Evolutionary conservation across 2,329 filamentous ascomycete genomes (phyloP).

Genomic region (Akanthomyces uredinophilus): DNA sequence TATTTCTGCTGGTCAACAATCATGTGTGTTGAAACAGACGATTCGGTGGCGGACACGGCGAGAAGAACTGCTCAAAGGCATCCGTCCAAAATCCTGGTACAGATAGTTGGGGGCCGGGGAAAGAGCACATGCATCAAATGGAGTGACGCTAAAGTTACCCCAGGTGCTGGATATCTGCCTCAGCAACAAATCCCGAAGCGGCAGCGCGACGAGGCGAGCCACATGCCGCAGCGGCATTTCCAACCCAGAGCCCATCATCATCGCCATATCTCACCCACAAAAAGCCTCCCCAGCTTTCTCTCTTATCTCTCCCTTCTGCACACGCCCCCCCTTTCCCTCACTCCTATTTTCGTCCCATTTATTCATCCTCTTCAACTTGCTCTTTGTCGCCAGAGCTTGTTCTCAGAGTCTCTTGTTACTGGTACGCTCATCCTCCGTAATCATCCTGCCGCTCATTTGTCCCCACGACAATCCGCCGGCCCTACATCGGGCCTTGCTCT

Average conservation of each 20-base stretch:
- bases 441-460: constrained; percentile 10
- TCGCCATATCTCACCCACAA: neutral
- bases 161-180: neutral
- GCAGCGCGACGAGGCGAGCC: neutral
- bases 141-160: too few relatives aligned
- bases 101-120: neutral
- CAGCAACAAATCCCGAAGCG: neutral
- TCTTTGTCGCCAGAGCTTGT: neutral
- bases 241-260: neutral
- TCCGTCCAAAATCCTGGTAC: too few relatives aligned
- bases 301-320: constrained; percentile 2
- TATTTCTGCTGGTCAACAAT: neutral
- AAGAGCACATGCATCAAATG: too few relatives aligned
- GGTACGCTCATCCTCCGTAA: constrained; percentile 9
- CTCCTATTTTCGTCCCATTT: constrained; percentile 5
- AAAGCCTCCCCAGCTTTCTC: neutral
- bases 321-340: neutral
- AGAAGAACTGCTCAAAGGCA: too few relatives aligned
- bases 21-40: too few relatives aligned
- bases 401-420: neutral
- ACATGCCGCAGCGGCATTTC: constrained; percentile 10
- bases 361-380: neutral
- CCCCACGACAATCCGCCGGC: constrained; percentile 14
- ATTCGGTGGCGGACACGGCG: too few relatives aligned
- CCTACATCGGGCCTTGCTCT: constrained; percentile 8